These are phyloP conservation scores for Boletales sp. DNA, from an alignment of 768 basidiomycete species.

Conservation along the genomic window DNA sequence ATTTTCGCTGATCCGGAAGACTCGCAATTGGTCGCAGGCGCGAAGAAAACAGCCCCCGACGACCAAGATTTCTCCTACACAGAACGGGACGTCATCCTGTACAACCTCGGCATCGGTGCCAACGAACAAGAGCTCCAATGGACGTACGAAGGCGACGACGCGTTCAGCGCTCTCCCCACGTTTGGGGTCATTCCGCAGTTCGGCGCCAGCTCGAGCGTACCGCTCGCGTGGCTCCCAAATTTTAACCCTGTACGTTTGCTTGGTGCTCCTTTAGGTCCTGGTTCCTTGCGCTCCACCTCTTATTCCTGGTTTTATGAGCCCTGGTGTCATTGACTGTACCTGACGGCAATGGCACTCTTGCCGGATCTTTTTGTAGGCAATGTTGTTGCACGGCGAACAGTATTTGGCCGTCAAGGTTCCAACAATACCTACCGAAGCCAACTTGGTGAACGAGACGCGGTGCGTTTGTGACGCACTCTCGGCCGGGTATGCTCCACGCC, in stretches of 20 bases:
- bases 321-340: not conserved
- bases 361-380: constrained; percentile 52
- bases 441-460: constrained; percentile 73
- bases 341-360: not conserved
- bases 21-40: constrained; percentile 73
- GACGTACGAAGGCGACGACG: constrained; percentile 86
- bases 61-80: constrained; percentile 69
- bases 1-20: constrained; percentile 78
- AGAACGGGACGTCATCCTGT: constrained; percentile 89
- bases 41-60: constrained; percentile 60
- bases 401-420: constrained; percentile 84
- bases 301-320: not conserved
- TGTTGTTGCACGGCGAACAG: constrained; percentile 97
- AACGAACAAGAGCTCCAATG: constrained; percentile 90
- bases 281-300: not conserved
- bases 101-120: constrained; percentile 94
- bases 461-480: constrained; percentile 29
- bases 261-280: not conserved
- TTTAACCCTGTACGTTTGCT: constrained; percentile 75
- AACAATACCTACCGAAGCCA: constrained; percentile 82
- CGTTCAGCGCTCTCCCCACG: constrained; percentile 84
- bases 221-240: constrained; percentile 89
- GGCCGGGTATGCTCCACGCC: not conserved
- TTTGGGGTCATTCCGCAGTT: constrained; percentile 97
- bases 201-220: constrained; percentile 57